phyloP scores from a whole-genome alignment of 1,139 yeast species.

The Kurtzmaniella quercitrusa region DNA sequence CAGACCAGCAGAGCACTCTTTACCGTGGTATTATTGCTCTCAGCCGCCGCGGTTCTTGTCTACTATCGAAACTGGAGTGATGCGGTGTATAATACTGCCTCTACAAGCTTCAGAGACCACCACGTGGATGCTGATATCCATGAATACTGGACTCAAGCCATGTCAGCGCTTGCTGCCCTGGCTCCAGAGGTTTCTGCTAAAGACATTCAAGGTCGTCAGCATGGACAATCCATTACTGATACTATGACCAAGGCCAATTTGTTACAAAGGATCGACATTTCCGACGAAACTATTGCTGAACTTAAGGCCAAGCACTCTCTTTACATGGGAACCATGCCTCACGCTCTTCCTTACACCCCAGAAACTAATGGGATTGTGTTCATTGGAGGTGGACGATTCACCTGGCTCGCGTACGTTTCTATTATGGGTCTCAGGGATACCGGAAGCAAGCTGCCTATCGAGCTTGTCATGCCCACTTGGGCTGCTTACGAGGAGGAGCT shows the following conservation, averaged over 20 bases:
- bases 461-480: slow-evolving; percentile 8
- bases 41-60: not conserved
- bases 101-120: not conserved
- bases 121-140: not conserved
- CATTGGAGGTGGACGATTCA: slow-evolving; percentile 10
- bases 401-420: slow-evolving; percentile 9
- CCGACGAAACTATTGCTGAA: slow-evolving; percentile 20
- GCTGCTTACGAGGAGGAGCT: slow-evolving; percentile 12
- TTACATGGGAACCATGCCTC: slow-evolving; percentile 22
- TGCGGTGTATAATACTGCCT: not conserved
- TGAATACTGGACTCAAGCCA: not conserved
- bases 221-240: slow-evolving; percentile 1
- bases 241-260: slow-evolving; percentile 21
- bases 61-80: not conserved
- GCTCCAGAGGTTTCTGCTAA: not conserved
- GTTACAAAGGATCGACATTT: slow-evolving; percentile 25
- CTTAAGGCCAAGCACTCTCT: slow-evolving; percentile 21
- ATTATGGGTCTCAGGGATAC: slow-evolving; percentile 6
- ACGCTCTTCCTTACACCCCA: slow-evolving; percentile 13
- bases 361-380: slow-evolving; percentile 7
- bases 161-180: not conserved
- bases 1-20: not conserved
- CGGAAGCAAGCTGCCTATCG: slow-evolving; percentile 9
- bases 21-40: not conserved
- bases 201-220: not conserved